Percentiles rank a stretch among this genome's conserved stretches.
These are phyloP conservation scores for Colletotrichum aenigma DNA, from an alignment of 2,329 filamentous ascomycete genomes.

Conservation along the genomic window DNA sequence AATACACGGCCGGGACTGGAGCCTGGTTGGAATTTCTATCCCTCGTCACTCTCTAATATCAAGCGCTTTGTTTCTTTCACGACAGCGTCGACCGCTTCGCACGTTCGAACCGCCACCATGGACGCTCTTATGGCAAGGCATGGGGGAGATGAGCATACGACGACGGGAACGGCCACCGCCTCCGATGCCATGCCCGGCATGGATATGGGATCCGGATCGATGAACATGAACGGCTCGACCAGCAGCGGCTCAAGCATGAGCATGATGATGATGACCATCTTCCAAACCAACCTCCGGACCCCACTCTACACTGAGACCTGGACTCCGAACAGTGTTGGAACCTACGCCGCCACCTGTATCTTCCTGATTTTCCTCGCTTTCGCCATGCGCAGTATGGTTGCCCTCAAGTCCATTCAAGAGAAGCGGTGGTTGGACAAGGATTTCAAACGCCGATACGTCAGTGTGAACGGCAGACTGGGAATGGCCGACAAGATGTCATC, in stretches of 20 bases:
- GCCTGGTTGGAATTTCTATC: not conserved
- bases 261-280: slow-evolving; percentile 55
- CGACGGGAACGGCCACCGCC: not conserved
- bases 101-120: not conserved
- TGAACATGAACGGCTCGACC: slow-evolving; percentile 1
- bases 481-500: slow-evolving; percentile 63
- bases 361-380: slow-evolving; percentile 82
- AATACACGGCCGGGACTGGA: slow-evolving; percentile 12
- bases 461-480: slow-evolving; percentile 68
- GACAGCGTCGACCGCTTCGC: not conserved
- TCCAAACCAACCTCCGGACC: slow-evolving; percentile 60
- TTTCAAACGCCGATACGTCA: slow-evolving; percentile 76
- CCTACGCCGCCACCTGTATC: slow-evolving; percentile 89
- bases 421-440: slow-evolving; percentile 72
- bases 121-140: slow-evolving; percentile 13
- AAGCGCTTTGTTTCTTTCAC: not conserved
- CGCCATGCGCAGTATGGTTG: slow-evolving; percentile 72
- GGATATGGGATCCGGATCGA: slow-evolving; percentile 13
- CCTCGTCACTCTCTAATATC: not conserved
- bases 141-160: slow-evolving; percentile 1
- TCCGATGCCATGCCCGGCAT: slow-evolving; percentile 15
- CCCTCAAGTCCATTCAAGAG: slow-evolving; percentile 69
- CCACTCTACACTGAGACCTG: slow-evolving; percentile 68
- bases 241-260: slow-evolving; percentile 6
- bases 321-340: slow-evolving; percentile 72